These are phyloP conservation scores for Carex sylvatica DNA, from an alignment of 202 grass and related monocot genomes.

Conservation along the genomic window DNA sequence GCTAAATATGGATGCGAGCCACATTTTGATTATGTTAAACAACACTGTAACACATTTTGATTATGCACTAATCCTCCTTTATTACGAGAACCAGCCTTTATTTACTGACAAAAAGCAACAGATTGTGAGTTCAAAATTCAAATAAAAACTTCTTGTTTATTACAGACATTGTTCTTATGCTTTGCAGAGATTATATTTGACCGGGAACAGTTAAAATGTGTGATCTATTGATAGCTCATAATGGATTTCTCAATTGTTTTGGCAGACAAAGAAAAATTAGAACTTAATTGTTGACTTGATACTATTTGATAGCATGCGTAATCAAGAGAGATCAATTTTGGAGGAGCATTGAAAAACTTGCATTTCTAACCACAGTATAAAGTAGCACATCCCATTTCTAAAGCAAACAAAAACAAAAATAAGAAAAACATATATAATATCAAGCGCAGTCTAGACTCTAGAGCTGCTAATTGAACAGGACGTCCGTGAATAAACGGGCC, in stretches of 20 bases:
- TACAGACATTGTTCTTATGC: background rate
- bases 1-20: background rate
- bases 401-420: too few species aligned
- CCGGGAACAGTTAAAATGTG: background rate
- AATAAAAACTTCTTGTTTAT: background rate
- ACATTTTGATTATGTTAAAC: too few species aligned
- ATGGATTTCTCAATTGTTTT: background rate
- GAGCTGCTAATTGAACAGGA: too few species aligned
- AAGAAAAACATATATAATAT: background rate
- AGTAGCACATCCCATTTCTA: background rate
- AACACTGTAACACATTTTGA: too few species aligned
- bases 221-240: background rate
- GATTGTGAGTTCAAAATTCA: too few species aligned
- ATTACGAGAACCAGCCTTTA: too few species aligned
- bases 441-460: too few species aligned
- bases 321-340: background rate
- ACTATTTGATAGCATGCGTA: too few species aligned
- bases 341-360: background rate
- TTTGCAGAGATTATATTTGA: background rate
- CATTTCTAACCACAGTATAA: background rate
- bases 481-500: too few species aligned
- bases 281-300: background rate
- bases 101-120: too few species aligned
- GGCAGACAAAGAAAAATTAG: background rate
- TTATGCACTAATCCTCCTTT: background rate